Base-by-base conservation (phyloP, 2,329 filamentous ascomycete genomes). In the Cladosporium sp. region DNA sequence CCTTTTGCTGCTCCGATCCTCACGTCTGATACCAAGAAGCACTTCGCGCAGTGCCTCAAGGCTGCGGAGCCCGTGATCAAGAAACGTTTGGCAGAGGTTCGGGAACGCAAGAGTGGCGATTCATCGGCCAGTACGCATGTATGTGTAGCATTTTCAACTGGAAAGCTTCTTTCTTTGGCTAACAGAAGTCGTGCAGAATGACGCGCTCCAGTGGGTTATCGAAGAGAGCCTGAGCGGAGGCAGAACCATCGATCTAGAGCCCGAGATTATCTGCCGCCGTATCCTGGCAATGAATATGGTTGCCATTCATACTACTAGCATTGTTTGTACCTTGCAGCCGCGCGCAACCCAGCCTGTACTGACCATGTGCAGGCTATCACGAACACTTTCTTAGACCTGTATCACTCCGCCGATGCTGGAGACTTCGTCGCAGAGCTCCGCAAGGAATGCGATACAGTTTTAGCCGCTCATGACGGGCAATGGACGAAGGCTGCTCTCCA, bases 231-330 rank as follows among this genome's bases (percentile, higher is more conserved):
- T 60, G 3, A 50, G 50, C 15, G 17, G 34, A 6, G 51, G 54
- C 4, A 56, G 61, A 15, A 42, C 60, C 1, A 32, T 32, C 9
- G 54, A 62, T 15, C 58, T 66, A 3, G 56, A 64, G 8, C 53
- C 60, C 28, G 57, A 59, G 13, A 50, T 58, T 1, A 56, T 64
- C 17, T 57, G 58, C 35, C 61, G 62, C 40, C 61, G 65, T 3
- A 42, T 66, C 9, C 48, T 66, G 8, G 35, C 62, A 8, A 51
- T 68, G 19, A 66, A 65, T 53, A 61, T 65, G 36, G 63, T 62
- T 22, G 65, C 66, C 19, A 64, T 67, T 10, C 66, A 68, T 34
- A 67, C 65, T 3, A 64, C 63, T 12, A 61, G 54, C 25, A 58
- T 65, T 2, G 48, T 51, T 2, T 8, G 48, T 51, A 22, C 28